These are phyloP conservation scores for Trichomonas gallinae DNA, from an alignment of 208 protist species.

Conservation along the genomic window DNA sequence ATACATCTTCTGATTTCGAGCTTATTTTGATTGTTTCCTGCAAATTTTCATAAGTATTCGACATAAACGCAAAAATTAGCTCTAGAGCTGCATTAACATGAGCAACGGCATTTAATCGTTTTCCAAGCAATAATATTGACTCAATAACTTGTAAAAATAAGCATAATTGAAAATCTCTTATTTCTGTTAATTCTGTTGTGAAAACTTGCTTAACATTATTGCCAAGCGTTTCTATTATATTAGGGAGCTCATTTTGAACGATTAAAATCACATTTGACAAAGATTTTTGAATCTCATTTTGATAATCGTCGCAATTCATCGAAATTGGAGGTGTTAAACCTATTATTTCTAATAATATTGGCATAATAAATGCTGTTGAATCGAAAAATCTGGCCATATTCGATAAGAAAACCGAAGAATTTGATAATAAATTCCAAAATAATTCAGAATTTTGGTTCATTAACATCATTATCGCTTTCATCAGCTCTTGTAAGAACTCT, in stretches of 20 bases:
- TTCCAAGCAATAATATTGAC: background rate
- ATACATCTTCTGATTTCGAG: background rate
- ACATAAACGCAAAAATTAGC: background rate
- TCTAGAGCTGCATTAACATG: background rate
- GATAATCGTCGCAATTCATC: background rate
- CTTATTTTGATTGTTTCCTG: background rate
- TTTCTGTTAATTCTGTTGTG: background rate
- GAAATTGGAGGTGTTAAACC: background rate
- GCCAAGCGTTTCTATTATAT: background rate
- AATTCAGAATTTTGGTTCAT: background rate
- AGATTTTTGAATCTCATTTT: background rate
- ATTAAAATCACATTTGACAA: background rate
- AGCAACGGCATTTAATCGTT: background rate
- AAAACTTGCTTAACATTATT: background rate
- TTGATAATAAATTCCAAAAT: background rate
- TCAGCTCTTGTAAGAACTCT: background rate
- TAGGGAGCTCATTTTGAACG: background rate
- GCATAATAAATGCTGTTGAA: background rate
- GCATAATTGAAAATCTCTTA: background rate
- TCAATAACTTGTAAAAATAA: background rate
- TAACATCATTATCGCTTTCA: background rate
- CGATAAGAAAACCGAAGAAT: background rate
- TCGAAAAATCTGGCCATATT: background rate
- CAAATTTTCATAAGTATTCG: background rate
- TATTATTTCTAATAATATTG: background rate